Base-by-base conservation (phyloP, 768 basidiomycete genomes). In the Sarcodon aspratus region DNA sequence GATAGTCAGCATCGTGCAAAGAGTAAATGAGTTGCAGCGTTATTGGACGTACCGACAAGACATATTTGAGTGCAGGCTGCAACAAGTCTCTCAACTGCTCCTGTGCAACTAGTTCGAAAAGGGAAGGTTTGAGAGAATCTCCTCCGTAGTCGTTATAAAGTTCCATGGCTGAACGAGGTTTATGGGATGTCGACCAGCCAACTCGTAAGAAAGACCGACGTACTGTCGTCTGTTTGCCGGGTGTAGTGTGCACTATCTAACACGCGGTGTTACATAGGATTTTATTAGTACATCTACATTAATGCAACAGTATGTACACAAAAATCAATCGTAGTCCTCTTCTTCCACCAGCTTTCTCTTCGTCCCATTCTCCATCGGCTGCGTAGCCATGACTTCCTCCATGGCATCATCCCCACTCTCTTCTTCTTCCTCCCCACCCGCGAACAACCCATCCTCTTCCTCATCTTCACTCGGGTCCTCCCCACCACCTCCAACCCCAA, bases 11-110 rank as follows among this genome's bases (percentile, higher is more conserved):
- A 47, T 34, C 21, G 15, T n/a, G 13, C 17, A 40, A 31, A 10
- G 13, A 51, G 7, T 2, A 18, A 12, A 40, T 27, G 33, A 32
- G 34, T 10, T 18, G n/a, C 9, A 15, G 27, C 46, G 37, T 37
- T 34, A 37, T 37, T 35, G 18, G 40, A 62, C 84, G 68, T 63
- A 94, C 94, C 52, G 86, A 85, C 33, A 98, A 69, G 42, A 94
- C 82, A 68, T 98, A 97, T 68, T 94, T 91, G 60, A 96, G 69
- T 11, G 94, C 92, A 33, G 95, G 95, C 59, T 97, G 94, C 10
- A 98, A 73, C 7, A 96, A 73, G 61, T 94, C 90, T 51, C 86
- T 71, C 15, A 98, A 78, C 61, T 97, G 93, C 55, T 96, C 94
- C 63, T 96, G 89, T 7, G 91, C 92, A 36, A 96, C 72, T 9